These are phyloP conservation scores for Musa balbisiana DNA, from an alignment of 202 grass and related monocot genomes.

Conservation along the genomic window DNA sequence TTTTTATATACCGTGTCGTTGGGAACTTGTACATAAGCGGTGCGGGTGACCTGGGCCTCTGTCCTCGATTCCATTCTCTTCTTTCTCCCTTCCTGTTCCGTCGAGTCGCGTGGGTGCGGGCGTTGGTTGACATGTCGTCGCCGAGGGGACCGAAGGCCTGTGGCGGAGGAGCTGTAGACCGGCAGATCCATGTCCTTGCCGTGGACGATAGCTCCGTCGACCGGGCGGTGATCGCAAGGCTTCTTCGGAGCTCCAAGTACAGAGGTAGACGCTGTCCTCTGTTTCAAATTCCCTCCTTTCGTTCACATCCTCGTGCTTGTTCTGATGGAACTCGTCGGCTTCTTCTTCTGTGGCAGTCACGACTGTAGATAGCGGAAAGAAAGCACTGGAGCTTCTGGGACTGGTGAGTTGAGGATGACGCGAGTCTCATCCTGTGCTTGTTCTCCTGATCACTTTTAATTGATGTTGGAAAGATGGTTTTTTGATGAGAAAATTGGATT, in stretches of 20 bases:
- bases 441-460: background rate
- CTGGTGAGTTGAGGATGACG: conserved; percentile 28
- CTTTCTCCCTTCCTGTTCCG: background rate
- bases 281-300: background rate
- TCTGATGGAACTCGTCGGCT: background rate
- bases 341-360: conserved; percentile 38
- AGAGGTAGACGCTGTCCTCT: conserved; percentile 25
- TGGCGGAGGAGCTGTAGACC: background rate
- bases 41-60: too few relatives aligned
- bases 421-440: background rate
- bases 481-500: background rate
- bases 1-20: background rate
- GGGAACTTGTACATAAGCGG: too few relatives aligned
- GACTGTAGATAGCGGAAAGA: conserved; percentile 62
- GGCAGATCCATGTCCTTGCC: conserved; percentile 57
- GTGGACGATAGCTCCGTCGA: conserved; percentile 84
- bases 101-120: background rate
- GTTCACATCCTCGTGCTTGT: background rate
- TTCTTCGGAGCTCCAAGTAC: conserved; percentile 70
- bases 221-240: conserved; percentile 51
- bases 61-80: background rate
- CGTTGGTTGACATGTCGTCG: background rate
- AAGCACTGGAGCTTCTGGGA: conserved; percentile 62
- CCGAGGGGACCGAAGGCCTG: conserved; percentile 1
- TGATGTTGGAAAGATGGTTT: background rate